Base-by-base conservation (phyloP, 2,329 filamentous ascomycete species). In the Apiospora sp. region DNA sequence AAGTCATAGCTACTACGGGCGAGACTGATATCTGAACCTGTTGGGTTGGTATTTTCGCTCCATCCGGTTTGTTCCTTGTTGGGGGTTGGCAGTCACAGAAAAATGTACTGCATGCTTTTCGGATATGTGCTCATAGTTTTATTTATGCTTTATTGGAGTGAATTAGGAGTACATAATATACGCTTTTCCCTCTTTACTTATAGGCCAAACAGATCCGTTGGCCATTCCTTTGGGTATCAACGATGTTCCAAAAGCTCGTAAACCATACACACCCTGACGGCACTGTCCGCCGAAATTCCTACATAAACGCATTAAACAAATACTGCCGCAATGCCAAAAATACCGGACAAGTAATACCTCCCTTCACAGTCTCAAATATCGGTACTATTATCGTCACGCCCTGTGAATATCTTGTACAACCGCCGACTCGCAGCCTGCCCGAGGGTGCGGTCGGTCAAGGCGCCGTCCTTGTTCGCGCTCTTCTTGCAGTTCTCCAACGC, bases 401-500 rank as follows among this genome's bases (percentile, higher is more conserved):
- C 87, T 58, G 86, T 88, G 77, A 92, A 92, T 1, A 92, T 86
- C 77, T 87, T 91, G 75, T 88, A 84, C 13, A 93, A 79, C 73
- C 91, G 85, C 78, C 83, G 85, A 74, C 90, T 92, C 13, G 91
- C 83, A 0, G 89, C 87, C 74, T 83, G 87, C 1, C 91, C 91
- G 13, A 93, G 80, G 1, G 82, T 83, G 37, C 86, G 82, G 73
- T 91, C 90, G 0, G 87, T 88, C 37, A 86, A 80, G 3, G 85
- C 86, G 0, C 91, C 91, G 68, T 91, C 87, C 74, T 83, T 87
- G 76, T 90, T 91, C 0, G 87, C 85, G 69, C 84, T 85, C 82
- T 88, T 91, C 44, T 83, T 83, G 41, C 93, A 87, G 70, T 88
- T 85, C 77, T 92, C 89, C n/a, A 96, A 81, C 67, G 87, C 86